These are phyloP conservation scores for Tephrocybe sp. DNA, from an alignment of 768 basidiomycete genomes.

Conservation along the genomic window DNA sequence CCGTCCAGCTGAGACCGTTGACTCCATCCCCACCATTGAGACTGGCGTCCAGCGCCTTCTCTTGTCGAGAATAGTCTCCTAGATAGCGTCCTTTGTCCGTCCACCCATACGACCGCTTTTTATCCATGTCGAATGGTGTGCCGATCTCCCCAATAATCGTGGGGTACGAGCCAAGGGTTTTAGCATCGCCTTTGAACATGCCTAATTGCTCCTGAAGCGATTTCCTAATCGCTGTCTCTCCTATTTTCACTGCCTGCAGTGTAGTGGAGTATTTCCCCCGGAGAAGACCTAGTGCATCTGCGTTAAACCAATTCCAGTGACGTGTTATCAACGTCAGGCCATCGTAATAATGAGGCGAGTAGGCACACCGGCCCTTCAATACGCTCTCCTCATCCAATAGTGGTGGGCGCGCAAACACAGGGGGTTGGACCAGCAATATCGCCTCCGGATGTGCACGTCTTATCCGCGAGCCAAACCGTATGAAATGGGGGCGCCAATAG, in stretches of 20 bases:
- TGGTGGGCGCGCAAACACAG: slow-evolving; percentile 86
- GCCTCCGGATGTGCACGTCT: slow-evolving; percentile 73
- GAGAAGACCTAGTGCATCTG: slow-evolving; percentile 90
- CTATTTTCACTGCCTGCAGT: slow-evolving; percentile 75
- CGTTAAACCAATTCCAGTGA: slow-evolving; percentile 95
- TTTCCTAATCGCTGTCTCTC: slow-evolving; percentile 79
- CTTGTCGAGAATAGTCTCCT: slow-evolving; percentile 78
- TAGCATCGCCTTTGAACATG: slow-evolving; percentile 72
- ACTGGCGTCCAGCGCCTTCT: slow-evolving; percentile 86
- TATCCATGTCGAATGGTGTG: slow-evolving; percentile 93
- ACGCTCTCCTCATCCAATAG: slow-evolving; percentile 47
- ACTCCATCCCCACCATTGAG: slow-evolving; percentile 75
- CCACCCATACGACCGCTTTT: slow-evolving; percentile 81
- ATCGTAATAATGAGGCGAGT: slow-evolving; percentile 92
- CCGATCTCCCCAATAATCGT: slow-evolving; percentile 97
- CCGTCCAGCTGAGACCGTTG: slow-evolving; percentile 75
- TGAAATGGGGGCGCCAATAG: slow-evolving; percentile 78
- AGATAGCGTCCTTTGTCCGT: slow-evolving; percentile 62
- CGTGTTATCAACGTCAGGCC: slow-evolving; percentile 91
- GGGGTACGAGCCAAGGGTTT: slow-evolving; percentile 70
- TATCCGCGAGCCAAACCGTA: slow-evolving; percentile 55
- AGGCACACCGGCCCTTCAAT: slow-evolving; percentile 64
- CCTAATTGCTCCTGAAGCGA: slow-evolving; percentile 83
- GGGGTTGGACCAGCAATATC: slow-evolving; percentile 89
- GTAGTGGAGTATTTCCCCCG: slow-evolving; percentile 75